Evolutionary conservation across 345 rosid genomes (phyloP).

Genomic region (Eucalyptus viminalis): DNA sequence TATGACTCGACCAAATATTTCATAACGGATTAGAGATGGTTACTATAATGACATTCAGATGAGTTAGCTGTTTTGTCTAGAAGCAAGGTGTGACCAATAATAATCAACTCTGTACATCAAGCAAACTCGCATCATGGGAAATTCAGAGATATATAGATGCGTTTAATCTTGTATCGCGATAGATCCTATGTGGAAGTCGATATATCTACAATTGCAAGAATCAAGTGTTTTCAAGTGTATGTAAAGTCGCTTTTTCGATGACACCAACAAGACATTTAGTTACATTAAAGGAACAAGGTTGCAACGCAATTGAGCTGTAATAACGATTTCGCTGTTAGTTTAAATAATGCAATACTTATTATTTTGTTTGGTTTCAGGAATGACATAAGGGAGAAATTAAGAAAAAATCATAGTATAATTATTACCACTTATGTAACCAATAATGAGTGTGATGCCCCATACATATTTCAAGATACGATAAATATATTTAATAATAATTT

Average conservation of each 20-base stretch:
- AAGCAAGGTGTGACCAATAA: not conserved
- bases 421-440: not conserved
- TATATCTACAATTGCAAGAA: not conserved
- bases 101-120: not conserved
- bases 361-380: not conserved
- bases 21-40: not conserved
- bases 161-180: not conserved
- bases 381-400: not conserved
- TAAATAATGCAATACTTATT: not conserved
- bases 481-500: no score
- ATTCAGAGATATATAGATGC: not conserved
- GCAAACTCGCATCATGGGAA: not conserved
- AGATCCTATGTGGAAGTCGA: not conserved
- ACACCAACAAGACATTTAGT: not conserved
- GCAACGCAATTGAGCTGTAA: not conserved
- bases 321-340: no score
- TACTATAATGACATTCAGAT: not conserved
- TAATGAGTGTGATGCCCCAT: not conserved
- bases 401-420: no score
- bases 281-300: not conserved
- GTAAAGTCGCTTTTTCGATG: not conserved
- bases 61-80: not conserved
- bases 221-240: not conserved
- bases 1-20: not conserved
- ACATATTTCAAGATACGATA: not conserved